These are phyloP conservation scores for Carpinus viminea DNA, from an alignment of 306 rosid genomes.

Conservation along the genomic window DNA sequence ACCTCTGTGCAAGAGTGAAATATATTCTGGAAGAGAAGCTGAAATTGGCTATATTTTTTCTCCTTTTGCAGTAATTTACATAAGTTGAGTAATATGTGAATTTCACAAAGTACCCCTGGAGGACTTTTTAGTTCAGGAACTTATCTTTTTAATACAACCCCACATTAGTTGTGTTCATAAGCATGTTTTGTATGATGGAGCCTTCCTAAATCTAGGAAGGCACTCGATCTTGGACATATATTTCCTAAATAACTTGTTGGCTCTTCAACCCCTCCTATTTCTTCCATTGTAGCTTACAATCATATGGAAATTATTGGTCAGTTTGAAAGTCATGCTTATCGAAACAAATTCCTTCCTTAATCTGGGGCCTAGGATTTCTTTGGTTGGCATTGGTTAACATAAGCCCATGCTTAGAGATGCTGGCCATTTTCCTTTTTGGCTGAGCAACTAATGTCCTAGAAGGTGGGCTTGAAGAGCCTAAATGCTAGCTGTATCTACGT, in stretches of 20 bases:
- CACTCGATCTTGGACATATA: not conserved
- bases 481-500: not conserved
- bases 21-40: not conserved
- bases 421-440: not conserved
- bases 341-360: not conserved
- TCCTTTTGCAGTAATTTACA: not conserved
- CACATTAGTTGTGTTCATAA: not conserved
- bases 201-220: not conserved
- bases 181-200: not conserved
- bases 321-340: not conserved
- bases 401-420: not conserved
- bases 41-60: not conserved
- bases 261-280: not conserved
- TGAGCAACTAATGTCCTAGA: not conserved
- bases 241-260: constrained; percentile 1
- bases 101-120: not conserved
- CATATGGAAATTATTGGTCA: not conserved
- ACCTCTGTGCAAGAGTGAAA: not conserved
- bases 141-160: not conserved
- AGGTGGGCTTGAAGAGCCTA: not conserved
- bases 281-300: not conserved
- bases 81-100: not conserved
- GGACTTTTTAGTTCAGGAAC: not conserved
- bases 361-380: not conserved
- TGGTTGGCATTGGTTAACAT: not conserved